Evolutionary conservation across 129 eudicot species (phyloP).

Genomic region (Artemisia argyi): DNA sequence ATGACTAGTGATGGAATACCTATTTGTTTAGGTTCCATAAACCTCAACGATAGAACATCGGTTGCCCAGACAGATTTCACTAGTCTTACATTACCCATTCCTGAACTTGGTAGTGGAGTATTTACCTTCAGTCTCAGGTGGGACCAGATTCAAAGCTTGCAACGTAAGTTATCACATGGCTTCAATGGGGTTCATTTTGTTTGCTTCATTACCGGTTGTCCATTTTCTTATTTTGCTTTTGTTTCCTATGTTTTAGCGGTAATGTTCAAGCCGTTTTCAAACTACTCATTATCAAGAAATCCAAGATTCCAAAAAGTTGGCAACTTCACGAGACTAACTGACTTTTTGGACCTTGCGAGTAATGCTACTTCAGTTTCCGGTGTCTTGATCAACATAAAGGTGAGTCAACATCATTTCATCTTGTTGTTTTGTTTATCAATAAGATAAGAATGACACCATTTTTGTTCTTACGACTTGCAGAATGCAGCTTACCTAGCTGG

Average conservation of each 20-base stretch:
- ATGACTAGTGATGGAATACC: slow-evolving; percentile 79
- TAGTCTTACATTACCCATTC: slow-evolving; percentile 18
- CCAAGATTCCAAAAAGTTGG: slow-evolving; percentile 58
- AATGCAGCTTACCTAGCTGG: slow-evolving; percentile 75
- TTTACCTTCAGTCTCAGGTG: slow-evolving; percentile 69
- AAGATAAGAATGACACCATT: slow-evolving; percentile 15
- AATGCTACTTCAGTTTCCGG: slow-evolving; percentile 73
- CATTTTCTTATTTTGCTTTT: slow-evolving; percentile 5
- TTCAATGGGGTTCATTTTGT: not conserved
- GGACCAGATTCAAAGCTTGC: slow-evolving; percentile 57
- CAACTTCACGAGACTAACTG: slow-evolving; percentile 44
- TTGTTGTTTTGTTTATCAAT: too few relatives aligned
- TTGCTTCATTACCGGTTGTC: not conserved
- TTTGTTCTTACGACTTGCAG: slow-evolving; percentile 41
- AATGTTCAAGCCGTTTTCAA: slow-evolving; percentile 37
- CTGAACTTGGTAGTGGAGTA: slow-evolving; percentile 54
- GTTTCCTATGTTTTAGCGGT: slow-evolving; percentile 66
- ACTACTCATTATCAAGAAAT: slow-evolving; percentile 44
- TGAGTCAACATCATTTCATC: slow-evolving; percentile 29
- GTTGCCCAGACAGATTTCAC: slow-evolving; percentile 36
- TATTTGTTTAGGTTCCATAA: slow-evolving; percentile 79
- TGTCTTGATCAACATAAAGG: slow-evolving; percentile 81
- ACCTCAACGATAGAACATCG: slow-evolving; percentile 65
- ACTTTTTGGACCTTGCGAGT: slow-evolving; percentile 56
- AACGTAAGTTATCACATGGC: slow-evolving; percentile 38